Percentiles rank a stretch among this genome's conserved stretches.
phyloP scores from a whole-genome alignment of 2,329 filamentous ascomycete genomes.

The Aspergillus carbonarius region DNA sequence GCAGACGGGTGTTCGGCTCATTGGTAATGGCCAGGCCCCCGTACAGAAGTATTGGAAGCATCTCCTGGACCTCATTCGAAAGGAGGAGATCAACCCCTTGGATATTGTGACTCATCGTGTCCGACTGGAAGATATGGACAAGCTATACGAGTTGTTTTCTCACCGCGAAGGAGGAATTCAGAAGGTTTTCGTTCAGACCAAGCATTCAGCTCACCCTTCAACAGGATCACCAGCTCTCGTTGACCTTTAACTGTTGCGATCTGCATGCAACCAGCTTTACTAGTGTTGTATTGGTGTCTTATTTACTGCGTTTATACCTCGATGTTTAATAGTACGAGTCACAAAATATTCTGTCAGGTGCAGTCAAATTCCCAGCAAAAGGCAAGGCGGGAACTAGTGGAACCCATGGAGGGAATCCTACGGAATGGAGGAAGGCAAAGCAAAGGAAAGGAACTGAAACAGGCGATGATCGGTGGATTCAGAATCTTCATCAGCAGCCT shows the following conservation, averaged over 20 bases:
- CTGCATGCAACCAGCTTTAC: not conserved
- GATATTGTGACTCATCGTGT: constrained; percentile 82
- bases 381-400: not conserved
- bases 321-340: not conserved
- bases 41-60: constrained; percentile 84
- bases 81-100: constrained; percentile 68
- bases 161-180: constrained; percentile 63
- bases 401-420: not conserved
- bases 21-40: constrained; percentile 67
- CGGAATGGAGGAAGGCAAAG: not conserved
- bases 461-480: not conserved
- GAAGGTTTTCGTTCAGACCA: constrained; percentile 71
- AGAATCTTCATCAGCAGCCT: not conserved
- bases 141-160: constrained; percentile 65
- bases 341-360: not conserved
- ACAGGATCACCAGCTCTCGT: constrained; percentile 54
- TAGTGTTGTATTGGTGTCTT: not conserved
- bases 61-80: constrained; percentile 66
- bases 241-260: constrained; percentile 21
- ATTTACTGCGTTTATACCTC: not conserved
- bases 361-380: not conserved
- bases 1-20: constrained; percentile 81
- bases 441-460: not conserved
- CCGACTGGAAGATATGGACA: constrained; percentile 68
- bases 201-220: constrained; percentile 54